Conservation (phyloP, 2,329 filamentous ascomycete species). For the Verticillium zaregamsianum region DNA sequence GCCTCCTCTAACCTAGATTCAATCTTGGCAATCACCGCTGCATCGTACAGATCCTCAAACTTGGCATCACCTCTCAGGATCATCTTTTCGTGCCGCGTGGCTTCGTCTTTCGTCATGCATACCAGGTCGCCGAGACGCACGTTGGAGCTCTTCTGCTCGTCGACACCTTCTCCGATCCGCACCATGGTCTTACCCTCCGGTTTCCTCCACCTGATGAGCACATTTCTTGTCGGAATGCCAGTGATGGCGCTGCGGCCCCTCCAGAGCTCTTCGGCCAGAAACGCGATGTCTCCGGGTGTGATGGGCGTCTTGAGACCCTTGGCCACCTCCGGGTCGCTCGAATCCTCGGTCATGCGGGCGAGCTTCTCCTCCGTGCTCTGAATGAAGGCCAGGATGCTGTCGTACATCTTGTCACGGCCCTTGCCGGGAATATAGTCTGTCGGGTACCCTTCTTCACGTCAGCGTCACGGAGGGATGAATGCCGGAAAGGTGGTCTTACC, state of each 20-base stretch:
- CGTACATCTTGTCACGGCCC: slow-evolving; percentile 86
- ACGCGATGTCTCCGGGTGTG: slow-evolving; percentile 76
- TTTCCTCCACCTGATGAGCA: slow-evolving; percentile 75
- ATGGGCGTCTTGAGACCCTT: slow-evolving; percentile 77
- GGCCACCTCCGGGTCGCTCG: slow-evolving; percentile 35
- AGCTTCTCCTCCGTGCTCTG: slow-evolving; percentile 60
- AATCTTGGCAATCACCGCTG: slow-evolving; percentile 62
- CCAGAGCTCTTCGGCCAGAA: slow-evolving; percentile 86
- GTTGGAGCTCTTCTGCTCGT: slow-evolving; percentile 74
- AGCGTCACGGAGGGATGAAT: slow-evolving; percentile 1
- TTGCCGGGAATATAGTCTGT: slow-evolving; percentile 79
- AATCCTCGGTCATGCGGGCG: slow-evolving; percentile 37
- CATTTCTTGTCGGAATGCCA: slow-evolving; percentile 73
- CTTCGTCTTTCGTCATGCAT: slow-evolving; percentile 92
- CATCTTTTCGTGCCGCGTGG: slow-evolving; percentile 71
- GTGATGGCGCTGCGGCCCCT: slow-evolving; percentile 78
- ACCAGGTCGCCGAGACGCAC: slow-evolving; percentile 70
- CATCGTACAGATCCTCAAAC: slow-evolving; percentile 70
- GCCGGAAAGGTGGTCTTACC: slow-evolving; percentile 21
- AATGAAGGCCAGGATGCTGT: slow-evolving; percentile 70
- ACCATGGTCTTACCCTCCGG: slow-evolving; percentile 56
- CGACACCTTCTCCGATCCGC: slow-evolving; percentile 57
- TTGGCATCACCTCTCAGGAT: slow-evolving; percentile 66
- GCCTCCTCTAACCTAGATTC: slow-evolving; percentile 66
- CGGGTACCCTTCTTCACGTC: slow-evolving; percentile 62